Evolutionary conservation across 495 filamentous ascomycete species (phyloP), one percentile per base, ranked within the genome.

Genomic region (Podospora tetraspora): DNA sequence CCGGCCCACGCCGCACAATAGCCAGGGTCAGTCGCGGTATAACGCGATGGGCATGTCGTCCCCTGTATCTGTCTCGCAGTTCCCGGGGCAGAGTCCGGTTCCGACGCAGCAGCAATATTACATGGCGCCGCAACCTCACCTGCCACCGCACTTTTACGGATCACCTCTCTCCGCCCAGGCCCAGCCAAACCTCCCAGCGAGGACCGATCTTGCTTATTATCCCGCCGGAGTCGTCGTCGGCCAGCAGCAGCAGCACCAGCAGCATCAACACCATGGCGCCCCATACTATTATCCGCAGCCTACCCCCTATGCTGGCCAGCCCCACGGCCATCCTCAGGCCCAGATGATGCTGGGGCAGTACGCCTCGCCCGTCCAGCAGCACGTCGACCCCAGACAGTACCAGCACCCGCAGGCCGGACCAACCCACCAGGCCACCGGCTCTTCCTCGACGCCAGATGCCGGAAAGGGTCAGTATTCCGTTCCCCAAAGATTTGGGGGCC

Each of bases 51-150:
- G 74, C 27, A 74, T 74, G 57, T 76, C 81, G 23, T 75, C 80
- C 25, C 73, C 83, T 64, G 79, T 79, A 23, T 73, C 83, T 62
- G 79, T 79, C 52, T 68, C 78, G n/a, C 86, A 85, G 62, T 84
- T 77, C 61, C 74, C 73, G 25, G 71, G 72, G 8, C 80, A 78
- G 29, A 52, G 27, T 3, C 60, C 77, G 43, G 73, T 72, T 29
- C 70, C 57, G 2, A 34, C 66, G 27, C 76, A 73, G 43, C 78
- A 80, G 67, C 77, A 75, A 13, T 83, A 78, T 64, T 84, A 82
- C 65, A 52, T 81, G 21, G 68, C 76, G 61, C 84, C 75, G 57
- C 84, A 85, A 62, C 76, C 79, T 58, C 67, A 70, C 30, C 79
- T 78, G 30, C 74, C 80, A 67, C 74, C 73, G 9, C 75, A 75